Evolutionary conservation across 768 basidiomycete genomes (phyloP), one percentile per base, ranked within the genome.

Genomic region (Hypsizygus marmoreus): DNA sequence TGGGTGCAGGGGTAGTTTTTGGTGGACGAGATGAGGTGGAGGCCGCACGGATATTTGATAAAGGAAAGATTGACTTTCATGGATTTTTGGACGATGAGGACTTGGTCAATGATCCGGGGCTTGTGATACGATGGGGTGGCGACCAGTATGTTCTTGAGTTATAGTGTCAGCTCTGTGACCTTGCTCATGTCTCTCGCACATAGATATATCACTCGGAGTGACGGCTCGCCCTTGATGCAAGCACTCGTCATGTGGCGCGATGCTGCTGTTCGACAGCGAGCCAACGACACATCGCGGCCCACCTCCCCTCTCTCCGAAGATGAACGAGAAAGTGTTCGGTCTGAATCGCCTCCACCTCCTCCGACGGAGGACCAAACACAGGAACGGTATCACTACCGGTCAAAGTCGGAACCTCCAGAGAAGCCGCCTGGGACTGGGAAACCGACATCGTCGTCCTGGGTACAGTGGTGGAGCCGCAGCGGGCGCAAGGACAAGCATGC

Each of bases 391-490:
- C 48, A 58, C 31, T 62, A 69, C 37, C 60, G 65, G 36, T 67
- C 61, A 11, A 73, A 70, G 47, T 75, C 71, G 12, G 75, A 74
- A 49, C 74, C 74, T 12, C 68, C 64, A 20, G 70, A 65, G 35
- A 55, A 57, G 11, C 48, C 52, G 3, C 47, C 51, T 43, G 50
- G 62, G 28, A 73, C 51, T 43, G 50, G 62, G 28, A 73, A 74
- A 55, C 76, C 79, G 4, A 76, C 77, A 0, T 80, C 82, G 11
- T 76, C 79, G 1, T 84, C 83, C n/a, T 92, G 89, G 91, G 80
- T 79, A 28, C 77, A 81, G 29, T 92, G 91, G 91, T 94, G 88
- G 90, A 82, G 78, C 49, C 73, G 87, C 14, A 84, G 80, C 63
- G 66, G 73, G 43, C 68, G 66, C 42, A 71, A 65, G 4, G 60